These are phyloP conservation scores for Aspergillus novofumigatus DNA, from an alignment of 2,329 filamentous ascomycete species.

Conservation along the genomic window DNA sequence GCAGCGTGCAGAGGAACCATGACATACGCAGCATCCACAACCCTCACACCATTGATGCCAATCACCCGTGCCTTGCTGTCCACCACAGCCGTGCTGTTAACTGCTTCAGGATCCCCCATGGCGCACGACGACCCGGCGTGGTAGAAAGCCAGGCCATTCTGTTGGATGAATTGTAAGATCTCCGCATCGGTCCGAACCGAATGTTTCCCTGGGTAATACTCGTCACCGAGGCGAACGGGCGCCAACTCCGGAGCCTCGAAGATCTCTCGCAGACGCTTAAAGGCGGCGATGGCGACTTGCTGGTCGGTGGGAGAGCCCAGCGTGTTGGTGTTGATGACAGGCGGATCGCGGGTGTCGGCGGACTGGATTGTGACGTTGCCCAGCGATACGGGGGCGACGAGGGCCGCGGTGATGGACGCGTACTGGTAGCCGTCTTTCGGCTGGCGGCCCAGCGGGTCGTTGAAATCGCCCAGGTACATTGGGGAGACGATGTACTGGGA, in stretches of 20 bases:
- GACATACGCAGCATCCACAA: not conserved
- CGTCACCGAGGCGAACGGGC: not conserved
- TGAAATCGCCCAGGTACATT: slow-evolving; percentile 2
- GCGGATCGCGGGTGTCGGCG: slow-evolving; percentile 4
- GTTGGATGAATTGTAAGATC: not conserved
- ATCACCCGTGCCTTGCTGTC: not conserved
- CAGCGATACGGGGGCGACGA: slow-evolving; percentile 28
- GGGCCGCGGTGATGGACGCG: slow-evolving; percentile 1
- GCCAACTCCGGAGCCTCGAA: not conserved
- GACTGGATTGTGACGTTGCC: slow-evolving; percentile 9
- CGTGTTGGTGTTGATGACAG: slow-evolving; percentile 10
- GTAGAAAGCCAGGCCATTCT: not conserved
- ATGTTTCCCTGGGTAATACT: not conserved
- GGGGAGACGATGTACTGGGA: not conserved
- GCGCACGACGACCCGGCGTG: not conserved
- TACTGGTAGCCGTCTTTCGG: slow-evolving; percentile 8
- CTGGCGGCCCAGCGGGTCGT: not conserved
- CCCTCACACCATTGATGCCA: not conserved
- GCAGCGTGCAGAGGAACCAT: not conserved
- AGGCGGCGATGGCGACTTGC: slow-evolving; percentile 9
- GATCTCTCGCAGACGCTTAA: slow-evolving; percentile 11
- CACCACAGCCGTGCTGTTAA: not conserved
- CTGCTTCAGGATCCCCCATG: not conserved
- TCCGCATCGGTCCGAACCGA: not conserved
- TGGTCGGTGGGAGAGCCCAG: slow-evolving; percentile 8